Conservation (phyloP, 345 rosid species). For the Populus davidiana region DNA sequence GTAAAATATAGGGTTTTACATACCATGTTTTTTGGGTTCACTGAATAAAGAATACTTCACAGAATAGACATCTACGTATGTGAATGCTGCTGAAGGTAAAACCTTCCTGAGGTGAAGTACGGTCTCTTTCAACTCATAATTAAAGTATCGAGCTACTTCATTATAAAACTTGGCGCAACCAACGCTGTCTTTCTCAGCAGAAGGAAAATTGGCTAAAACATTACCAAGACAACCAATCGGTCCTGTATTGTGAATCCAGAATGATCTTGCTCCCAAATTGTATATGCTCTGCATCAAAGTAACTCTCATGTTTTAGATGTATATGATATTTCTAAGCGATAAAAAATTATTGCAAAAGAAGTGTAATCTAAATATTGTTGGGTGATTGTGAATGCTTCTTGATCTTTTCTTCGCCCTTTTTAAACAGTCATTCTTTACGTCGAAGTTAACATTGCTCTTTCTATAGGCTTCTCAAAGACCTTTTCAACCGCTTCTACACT, state of each 20-base stretch:
- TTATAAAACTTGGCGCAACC: conserved; percentile 53
- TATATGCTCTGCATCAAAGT: conserved; percentile 38
- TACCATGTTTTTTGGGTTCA: conserved; percentile 44
- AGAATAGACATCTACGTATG: conserved; percentile 50
- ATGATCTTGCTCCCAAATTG: conserved; percentile 42
- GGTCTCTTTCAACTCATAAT: conserved; percentile 33
- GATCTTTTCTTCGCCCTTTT: too few relatives aligned
- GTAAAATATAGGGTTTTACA: not conserved
- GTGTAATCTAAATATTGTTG: too few relatives aligned
- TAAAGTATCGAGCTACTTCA: conserved; percentile 47
- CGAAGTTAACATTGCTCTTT: too few relatives aligned
- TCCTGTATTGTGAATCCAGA: conserved; percentile 76
- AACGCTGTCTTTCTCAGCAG: conserved; percentile 29
- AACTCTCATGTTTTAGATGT: not conserved
- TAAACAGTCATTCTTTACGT: too few relatives aligned
- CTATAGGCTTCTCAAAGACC: too few relatives aligned
- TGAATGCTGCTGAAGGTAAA: conserved; percentile 38
- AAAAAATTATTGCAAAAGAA: too few relatives aligned
- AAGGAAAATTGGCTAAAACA: conserved; percentile 24
- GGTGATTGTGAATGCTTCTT: too few relatives aligned
- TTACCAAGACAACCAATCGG: conserved; percentile 69
- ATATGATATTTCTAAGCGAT: too few relatives aligned
- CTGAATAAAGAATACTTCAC: conserved; percentile 47
- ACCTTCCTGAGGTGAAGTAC: conserved; percentile 33
- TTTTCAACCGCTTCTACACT: too few relatives aligned